Evolutionary conservation across 805 yeast species (phyloP).

Genomic region (Saturnispora serradocipensis): DNA sequence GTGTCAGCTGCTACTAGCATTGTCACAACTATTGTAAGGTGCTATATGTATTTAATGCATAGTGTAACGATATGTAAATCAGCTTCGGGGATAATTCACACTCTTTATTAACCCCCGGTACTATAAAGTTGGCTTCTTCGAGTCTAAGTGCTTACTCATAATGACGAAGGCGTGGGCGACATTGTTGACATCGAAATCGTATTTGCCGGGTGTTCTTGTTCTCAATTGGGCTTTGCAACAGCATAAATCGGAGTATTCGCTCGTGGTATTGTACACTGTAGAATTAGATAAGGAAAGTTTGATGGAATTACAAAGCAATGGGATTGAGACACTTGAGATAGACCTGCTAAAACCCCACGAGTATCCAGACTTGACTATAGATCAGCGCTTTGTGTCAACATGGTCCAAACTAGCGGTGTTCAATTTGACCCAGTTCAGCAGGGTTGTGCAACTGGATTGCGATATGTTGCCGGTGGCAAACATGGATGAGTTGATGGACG

Average conservation of each 20-base stretch:
- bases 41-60: not conserved
- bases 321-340: conserved; percentile 34
- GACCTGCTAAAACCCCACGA: conserved; percentile 35
- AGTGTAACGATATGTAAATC: not conserved
- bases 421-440: conserved; percentile 39
- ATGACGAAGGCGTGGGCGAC: conserved; percentile 41
- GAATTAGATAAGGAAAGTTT: conserved; percentile 35
- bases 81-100: not conserved
- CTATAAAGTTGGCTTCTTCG: no score
- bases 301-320: conserved; percentile 29
- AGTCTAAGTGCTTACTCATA: not conserved
- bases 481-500: conserved; percentile 51
- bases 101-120: not conserved
- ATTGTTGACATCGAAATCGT: conserved; percentile 42
- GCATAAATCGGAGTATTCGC: conserved; percentile 38
- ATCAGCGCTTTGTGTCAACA: conserved; percentile 48
- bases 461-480: conserved; percentile 51
- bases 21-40: not conserved
- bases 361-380: conserved; percentile 38
- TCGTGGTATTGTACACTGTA: conserved; percentile 46
- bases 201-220: conserved; percentile 43
- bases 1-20: not conserved
- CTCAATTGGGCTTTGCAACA: conserved; percentile 38
- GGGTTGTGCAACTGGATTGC: conserved; percentile 47
- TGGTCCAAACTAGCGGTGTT: conserved; percentile 56